phyloP scores from a whole-genome alignment of 805 yeast genomes.

The Zygosaccharomyces siamensis region DNA sequence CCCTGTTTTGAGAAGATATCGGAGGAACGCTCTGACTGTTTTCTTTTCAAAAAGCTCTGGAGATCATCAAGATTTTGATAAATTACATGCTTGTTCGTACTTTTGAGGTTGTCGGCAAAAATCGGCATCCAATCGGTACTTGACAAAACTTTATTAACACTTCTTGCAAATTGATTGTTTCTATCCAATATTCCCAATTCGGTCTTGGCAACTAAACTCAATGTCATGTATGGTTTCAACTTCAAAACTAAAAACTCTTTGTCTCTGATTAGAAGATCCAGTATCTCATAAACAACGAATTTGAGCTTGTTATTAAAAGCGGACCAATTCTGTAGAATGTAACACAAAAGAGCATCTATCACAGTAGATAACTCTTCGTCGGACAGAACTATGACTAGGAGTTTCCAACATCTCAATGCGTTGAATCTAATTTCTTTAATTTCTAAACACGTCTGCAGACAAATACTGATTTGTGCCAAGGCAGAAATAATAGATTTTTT shows the following conservation, averaged over 20 bases:
- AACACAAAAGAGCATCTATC: constrained; percentile 68
- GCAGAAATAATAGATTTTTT: constrained; percentile 57
- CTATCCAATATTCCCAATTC: constrained; percentile 48
- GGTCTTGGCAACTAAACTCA: constrained; percentile 62
- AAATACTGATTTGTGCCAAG: constrained; percentile 79
- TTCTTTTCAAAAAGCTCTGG: constrained; percentile 45
- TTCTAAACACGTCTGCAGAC: constrained; percentile 75
- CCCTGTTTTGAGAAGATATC: constrained; percentile 38
- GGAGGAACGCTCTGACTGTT: constrained; percentile 44
- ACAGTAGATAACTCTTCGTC: constrained; percentile 57
- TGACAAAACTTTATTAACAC: constrained; percentile 32
- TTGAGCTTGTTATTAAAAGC: constrained; percentile 47
- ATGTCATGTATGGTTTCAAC: constrained; percentile 46
- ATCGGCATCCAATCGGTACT: constrained; percentile 25
- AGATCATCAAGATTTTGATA: constrained; percentile 67
- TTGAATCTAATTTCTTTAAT: constrained; percentile 52
- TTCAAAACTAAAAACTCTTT: constrained; percentile 18
- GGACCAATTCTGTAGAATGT: constrained; percentile 64
- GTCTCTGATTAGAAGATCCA: constrained; percentile 34
- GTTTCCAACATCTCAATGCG: constrained; percentile 65
- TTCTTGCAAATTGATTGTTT: constrained; percentile 47
- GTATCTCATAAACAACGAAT: constrained; percentile 46
- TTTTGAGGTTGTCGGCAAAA: constrained; percentile 26
- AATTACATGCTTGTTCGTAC: constrained; percentile 51
- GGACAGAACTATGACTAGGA: constrained; percentile 52